Base-by-base conservation (phyloP, 106 monocot genomes). In the Hemerocallis citrina region DNA sequence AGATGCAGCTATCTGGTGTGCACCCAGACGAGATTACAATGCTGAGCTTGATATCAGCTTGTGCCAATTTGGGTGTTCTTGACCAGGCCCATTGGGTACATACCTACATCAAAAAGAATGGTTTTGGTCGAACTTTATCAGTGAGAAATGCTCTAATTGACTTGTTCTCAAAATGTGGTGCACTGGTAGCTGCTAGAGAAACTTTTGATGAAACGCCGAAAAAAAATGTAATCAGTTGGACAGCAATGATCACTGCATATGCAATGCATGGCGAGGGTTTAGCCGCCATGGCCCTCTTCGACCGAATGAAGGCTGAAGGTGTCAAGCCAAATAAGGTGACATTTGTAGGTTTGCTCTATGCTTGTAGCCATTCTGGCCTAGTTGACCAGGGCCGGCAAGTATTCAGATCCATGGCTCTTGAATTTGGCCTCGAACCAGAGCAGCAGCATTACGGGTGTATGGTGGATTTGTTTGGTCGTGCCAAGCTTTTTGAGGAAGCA, bases 361-460 rank as follows among this genome's bases (percentile, higher is more conserved):
- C 82, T 0, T 94, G 89, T 38, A 67, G 43, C 25, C 89, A 85
- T 67, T 38, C 77, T 0, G 85, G 89, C 10, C 40, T 74, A 45
- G 70, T 89, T 11, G 64, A 73, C 9, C 67, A 80, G 16, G 85
- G 85, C 4, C 67, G 57, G 3, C 48, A 65, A 49, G 34, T 82
- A 15, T 93, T 93, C 20, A 44, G 80, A 8, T 72, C 79, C 5
- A 89, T 93, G 89, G 40, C 55, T 39, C 14, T 50, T 1, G 35
- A 68, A 9, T 44, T 42, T 17, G 75, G 85, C 8, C 6, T 89
- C 16, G 68, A 75, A 20, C 68, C 74, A 20, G 70, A 61, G 31
- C 69, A 68, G 50, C 82, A 88, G 59, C 89, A 93, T 44, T 93
- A 77, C 62, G 85, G 82, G 1, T 93, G 88, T 59, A 21, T 93